Percentiles rank a stretch among this genome's conserved stretches.
Evolutionary conservation across 495 filamentous ascomycete species (phyloP).

Genomic region (Echria macrotheca): DNA sequence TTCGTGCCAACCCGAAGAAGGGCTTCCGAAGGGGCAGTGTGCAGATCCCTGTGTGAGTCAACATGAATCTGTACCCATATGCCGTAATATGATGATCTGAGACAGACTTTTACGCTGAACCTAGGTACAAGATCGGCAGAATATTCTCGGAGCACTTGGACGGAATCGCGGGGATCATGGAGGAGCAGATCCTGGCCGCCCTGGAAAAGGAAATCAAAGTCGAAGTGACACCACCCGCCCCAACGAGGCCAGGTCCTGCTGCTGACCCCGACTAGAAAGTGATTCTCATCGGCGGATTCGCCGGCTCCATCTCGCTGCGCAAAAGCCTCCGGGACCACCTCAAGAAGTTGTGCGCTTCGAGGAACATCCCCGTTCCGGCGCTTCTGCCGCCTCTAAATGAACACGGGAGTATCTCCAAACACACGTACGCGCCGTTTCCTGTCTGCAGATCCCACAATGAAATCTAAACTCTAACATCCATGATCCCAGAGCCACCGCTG

Average conservation of each 20-base stretch:
- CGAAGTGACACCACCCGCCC: conserved; percentile 3
- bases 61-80: background rate
- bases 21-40: background rate
- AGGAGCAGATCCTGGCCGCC: conserved; percentile 8
- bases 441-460: background rate
- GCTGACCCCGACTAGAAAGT: conserved; percentile 19
- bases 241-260: background rate
- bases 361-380: conserved; percentile 1
- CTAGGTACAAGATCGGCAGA: conserved; percentile 5
- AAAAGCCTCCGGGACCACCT: conserved; percentile 11
- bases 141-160: conserved; percentile 9
- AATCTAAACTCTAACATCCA: background rate
- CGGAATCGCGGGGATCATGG: conserved; percentile 6
- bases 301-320: conserved; percentile 19
- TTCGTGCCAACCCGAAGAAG: conserved; percentile 7
- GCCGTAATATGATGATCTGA: background rate
- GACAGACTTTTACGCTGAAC: background rate
- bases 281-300: conserved; percentile 30
- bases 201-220: conserved; percentile 3
- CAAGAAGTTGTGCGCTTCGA: background rate
- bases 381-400: conserved; percentile 6
- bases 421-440: background rate
- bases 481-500: conserved; percentile 19
- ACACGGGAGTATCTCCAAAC: conserved; percentile 1
- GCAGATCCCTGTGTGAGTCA: conserved; percentile 6